Evolutionary conservation across 2,329 filamentous ascomycete genomes (phyloP), one percentile per base, ranked within the genome.

Genomic region (Alternaria angustiovoidea): DNA sequence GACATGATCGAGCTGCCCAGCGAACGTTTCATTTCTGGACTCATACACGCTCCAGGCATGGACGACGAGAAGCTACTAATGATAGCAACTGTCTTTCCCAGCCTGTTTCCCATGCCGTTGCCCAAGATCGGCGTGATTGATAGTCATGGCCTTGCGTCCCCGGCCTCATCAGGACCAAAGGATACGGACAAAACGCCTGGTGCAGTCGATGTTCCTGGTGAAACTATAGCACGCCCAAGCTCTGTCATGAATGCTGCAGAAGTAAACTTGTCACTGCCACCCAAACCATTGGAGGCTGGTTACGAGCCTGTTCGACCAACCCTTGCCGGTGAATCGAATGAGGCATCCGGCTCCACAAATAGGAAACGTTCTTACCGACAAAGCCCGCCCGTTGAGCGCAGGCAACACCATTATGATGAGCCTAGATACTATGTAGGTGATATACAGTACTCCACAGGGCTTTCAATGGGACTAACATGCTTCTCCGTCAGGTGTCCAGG

Each of bases 1-100:
- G 83, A 88, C 59, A 88, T 89, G 86, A 83, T 90, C 53, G 82
- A 86, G 64, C 77, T 89, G 43, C 87, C 87, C 1, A 83, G 85
- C 63, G 76, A 80, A 30, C 77, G 80, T 20, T 75, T 82, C 54
- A 81, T 88, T 42, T 77, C 75, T 22, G 80, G 81, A 24, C 75
- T 88, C 24, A 78, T 84, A 18, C 79, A 82, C 57, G 81, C 83
- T 34, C 81, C 80, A 8, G 86, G 86, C 12, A 87, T 88, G 82
- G 83, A 87, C 68, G 82, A 85, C 41, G 76, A 82, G 46, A 88
- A 87, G 71, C 75, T 86, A 11, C 79, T 78, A 36, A 76, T 86
- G 41, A 80, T 87, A 59, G 80, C 80, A 9, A 82, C 82, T 47
- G 83, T 83, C 7, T 83, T 87, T 54, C 84, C 85, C 6, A 73